Evolutionary conservation across 1,284 basidiomycete species (phyloP), one percentile per base, ranked within the genome.

Genomic region (Cutaneotrichosporon cutaneum): DNA sequence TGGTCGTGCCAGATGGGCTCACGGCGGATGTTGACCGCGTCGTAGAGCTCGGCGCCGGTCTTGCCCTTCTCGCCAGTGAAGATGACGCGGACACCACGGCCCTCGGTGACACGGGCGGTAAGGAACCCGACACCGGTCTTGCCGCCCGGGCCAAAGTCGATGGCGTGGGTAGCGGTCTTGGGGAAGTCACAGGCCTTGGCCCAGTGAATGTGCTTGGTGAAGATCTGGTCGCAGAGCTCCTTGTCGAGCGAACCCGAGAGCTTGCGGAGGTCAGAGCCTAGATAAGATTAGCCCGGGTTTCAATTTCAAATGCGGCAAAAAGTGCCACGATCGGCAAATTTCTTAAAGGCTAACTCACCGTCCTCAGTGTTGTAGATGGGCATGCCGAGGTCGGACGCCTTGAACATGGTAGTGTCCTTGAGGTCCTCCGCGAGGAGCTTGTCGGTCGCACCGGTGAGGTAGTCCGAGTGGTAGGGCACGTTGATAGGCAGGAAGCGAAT

Each of bases 91-190:
- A 98, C 88, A 58, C 96, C 95, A 47, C 92, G 88, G 24, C 95
- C 95, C 73, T 96, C 93, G 53, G 94, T 83, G 79, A 93, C 94
- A 69, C 90, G 88, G 8, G 90, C 87, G 36, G 93, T 94, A 56
- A 98, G 84, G 59, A 90, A 88, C 54, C 94, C 94, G 71, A 98
- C 95, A 53, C 95, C 95, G 69, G 90, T 92, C 62, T 91, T 77
- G 33, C 94, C 94, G 66, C 95, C 95, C 1, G 95, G 92, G 62
- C 95, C 96, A 75, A 99, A 98, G 81, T 97, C 96, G 70, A 99
- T 82, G 7, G 92, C 89, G 78, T 99, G 95, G 4, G 95, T 98
- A 0, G 94, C 92, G 10, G 88, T 85, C 60, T 88, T 83, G 1
- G 92, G 90, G 85, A 94, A 96, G 71, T 88, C 83, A 36, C 90